phyloP scores from a whole-genome alignment of 768 basidiomycete genomes.

The Podaxis carcinomalis region DNA sequence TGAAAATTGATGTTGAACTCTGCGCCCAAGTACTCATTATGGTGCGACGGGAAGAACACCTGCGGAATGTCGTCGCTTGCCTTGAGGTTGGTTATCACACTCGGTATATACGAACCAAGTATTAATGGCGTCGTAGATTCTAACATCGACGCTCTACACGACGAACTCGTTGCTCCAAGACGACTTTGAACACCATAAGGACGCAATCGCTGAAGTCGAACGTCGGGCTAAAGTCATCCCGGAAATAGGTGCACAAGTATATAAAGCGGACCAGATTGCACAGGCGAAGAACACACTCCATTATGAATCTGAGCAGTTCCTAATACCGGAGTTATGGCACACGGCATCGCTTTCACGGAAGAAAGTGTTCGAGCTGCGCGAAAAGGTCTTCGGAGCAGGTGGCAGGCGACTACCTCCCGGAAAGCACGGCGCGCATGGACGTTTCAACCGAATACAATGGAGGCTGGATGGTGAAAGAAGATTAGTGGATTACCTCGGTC shows the following conservation, averaged over 20 bases:
- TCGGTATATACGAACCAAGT: background rate
- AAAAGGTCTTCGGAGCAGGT: constrained; percentile 64
- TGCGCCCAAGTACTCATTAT: constrained; percentile 72
- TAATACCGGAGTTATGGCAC: constrained; percentile 62
- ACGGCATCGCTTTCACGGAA: constrained; percentile 55
- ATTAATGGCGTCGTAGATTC: constrained; percentile 27
- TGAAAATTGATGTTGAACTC: constrained; percentile 77
- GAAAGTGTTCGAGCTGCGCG: constrained; percentile 61
- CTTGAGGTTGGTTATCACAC: constrained; percentile 40
- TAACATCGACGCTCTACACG: constrained; percentile 48
- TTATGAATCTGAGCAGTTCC: constrained; percentile 72
- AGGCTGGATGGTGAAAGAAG: constrained; percentile 58
- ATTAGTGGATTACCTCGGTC: constrained; percentile 62
- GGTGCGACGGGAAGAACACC: constrained; percentile 61
- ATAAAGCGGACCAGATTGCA: constrained; percentile 46
- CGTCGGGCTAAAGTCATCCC: constrained; percentile 42
- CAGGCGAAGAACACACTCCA: constrained; percentile 64
- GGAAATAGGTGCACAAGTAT: constrained; percentile 45
- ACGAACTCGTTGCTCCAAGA: constrained; percentile 55
- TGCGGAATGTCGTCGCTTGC: constrained; percentile 58
- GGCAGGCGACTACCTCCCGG: constrained; percentile 44
- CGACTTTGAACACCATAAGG: constrained; percentile 52
- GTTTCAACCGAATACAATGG: constrained; percentile 66
- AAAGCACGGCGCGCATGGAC: constrained; percentile 52
- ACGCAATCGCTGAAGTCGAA: constrained; percentile 43